phyloP scores from a whole-genome alignment of 1,284 basidiomycete genomes.

The Leccinum fallax region DNA sequence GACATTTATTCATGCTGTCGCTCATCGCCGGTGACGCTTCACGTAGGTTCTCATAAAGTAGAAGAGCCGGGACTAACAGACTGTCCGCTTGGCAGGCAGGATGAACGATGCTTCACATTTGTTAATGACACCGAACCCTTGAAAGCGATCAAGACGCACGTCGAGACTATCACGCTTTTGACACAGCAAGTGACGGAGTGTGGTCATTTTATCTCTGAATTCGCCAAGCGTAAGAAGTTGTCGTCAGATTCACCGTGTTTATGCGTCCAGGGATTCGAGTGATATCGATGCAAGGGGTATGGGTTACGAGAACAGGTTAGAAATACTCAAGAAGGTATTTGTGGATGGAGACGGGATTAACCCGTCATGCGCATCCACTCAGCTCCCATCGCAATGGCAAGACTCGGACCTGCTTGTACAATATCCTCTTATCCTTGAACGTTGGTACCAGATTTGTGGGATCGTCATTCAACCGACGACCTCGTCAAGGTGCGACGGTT shows the following conservation, averaged over 20 bases:
- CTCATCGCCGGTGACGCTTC: background rate
- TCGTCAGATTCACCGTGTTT: no score
- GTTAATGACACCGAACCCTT: background rate
- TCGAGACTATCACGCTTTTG: background rate
- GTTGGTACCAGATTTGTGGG: slow-evolving; percentile 80
- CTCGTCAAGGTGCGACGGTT: slow-evolving; percentile 82
- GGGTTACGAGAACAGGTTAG: background rate
- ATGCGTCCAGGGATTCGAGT: background rate
- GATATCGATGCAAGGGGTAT: background rate
- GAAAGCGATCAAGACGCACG: background rate
- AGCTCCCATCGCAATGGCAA: slow-evolving; percentile 9
- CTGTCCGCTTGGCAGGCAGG: background rate
- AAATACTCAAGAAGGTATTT: background rate
- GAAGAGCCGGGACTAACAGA: background rate
- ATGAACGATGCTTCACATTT: background rate
- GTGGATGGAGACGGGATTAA: background rate
- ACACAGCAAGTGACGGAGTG: slow-evolving; percentile 5
- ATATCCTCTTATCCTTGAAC: slow-evolving; percentile 2
- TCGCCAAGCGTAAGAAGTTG: background rate
- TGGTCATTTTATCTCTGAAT: slow-evolving; percentile 3
- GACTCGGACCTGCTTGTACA: slow-evolving; percentile 21
- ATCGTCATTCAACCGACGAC: slow-evolving; percentile 90
- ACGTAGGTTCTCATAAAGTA: background rate
- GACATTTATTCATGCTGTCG: background rate
- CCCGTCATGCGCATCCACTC: background rate